Base-by-base conservation (phyloP, 768 basidiomycete genomes). In the Kwoniella botswanensis region DNA sequence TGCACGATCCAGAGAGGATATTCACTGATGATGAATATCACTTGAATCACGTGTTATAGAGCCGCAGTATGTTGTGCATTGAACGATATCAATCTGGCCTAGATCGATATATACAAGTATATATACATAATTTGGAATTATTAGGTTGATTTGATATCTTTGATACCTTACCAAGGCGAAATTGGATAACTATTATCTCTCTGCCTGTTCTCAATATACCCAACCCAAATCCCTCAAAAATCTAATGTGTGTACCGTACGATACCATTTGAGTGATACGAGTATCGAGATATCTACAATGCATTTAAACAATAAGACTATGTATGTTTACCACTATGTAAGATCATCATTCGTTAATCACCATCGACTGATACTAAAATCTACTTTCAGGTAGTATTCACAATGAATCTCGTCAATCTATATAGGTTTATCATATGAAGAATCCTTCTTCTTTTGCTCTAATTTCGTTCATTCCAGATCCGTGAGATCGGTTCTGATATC, bases 51-150 rank as follows among this genome's bases (percentile, higher is more conserved):
- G 22, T 65, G 44, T 35, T 15, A 13, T 82, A 97, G 98, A 87
- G 96, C 86, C 87, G 93, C 80, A 53, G 88, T 83, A 46, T 83
- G 84, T 65, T 85, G 85, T 54, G 86, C 86, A 1, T 79, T 86
- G 57, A 86, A 86, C 72, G 86, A 86, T 74, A 85, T 85, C 74
- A 85, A 85, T 62, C 76, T 85, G 58, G 81, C 80, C 12, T 82
- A 35, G 65, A 71, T 46, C 26, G 13, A 44, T 26, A 26, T 26
- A 26, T 4, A 26, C 26, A 26, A 26, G 26, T 26, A 26, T 26
- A 26, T 26, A 4, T 26, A 26, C 26, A 26, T 26, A 26, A 26
- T 26, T 3, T 60, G 7, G 61, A 42, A n/a, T 4, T 62, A 18
- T 26, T 50, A 18, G 46, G 46, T 50, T 50, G 46, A 50, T 18